Base-by-base conservation (phyloP, 2,329 filamentous ascomycete species). In the Ophiostoma angusticollis region DNA sequence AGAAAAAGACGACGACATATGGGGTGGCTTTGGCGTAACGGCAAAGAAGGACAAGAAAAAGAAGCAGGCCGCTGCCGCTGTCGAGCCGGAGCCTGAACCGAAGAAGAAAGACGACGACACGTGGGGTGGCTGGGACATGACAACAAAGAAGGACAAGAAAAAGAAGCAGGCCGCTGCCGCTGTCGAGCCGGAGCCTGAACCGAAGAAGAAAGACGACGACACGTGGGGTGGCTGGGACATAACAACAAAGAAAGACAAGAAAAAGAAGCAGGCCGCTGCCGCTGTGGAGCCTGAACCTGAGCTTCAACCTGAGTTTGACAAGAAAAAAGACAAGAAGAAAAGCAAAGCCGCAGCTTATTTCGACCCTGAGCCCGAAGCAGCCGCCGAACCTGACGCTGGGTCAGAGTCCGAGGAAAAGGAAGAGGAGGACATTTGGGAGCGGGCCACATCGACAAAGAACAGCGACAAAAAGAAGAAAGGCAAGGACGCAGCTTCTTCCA, bases 311-410 rank as follows among this genome's bases (percentile, higher is more conserved):
- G 7, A 28, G n/a, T n/a, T 21, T 16, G 35, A 50, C 4, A 61
- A 62, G 35, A 66, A 67, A 49, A 61, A 61, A 46, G 58, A 60
- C 35, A 58, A 60, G 33, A 46, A 46, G 41, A 46, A 46, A 30
- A 30, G 31, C 29, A 44, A 37, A n/a, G 16, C 16, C 14, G 28
- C 21, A 5, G 14, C 39, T 2, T 38, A 42, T 17, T 31, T 40
- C 14, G 47, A 46, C 22, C 37, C 29, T 4, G 35, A 31, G 21
- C 33, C 39, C 9, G 36, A 19, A 16, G 30, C 30, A 5, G 40
- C 30, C 7, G 30, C 35, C 4, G 46, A 45, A 23, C 42, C 46
- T 0, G 45, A 48, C 19, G 51, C 52, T 9, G 55, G 58, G 22
- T 46, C 52, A 5, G 44, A 51, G 38, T 46, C 49, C 5, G 48